Conservation (phyloP, 2,329 filamentous ascomycete genomes). For the Phoma herbarum region DNA sequence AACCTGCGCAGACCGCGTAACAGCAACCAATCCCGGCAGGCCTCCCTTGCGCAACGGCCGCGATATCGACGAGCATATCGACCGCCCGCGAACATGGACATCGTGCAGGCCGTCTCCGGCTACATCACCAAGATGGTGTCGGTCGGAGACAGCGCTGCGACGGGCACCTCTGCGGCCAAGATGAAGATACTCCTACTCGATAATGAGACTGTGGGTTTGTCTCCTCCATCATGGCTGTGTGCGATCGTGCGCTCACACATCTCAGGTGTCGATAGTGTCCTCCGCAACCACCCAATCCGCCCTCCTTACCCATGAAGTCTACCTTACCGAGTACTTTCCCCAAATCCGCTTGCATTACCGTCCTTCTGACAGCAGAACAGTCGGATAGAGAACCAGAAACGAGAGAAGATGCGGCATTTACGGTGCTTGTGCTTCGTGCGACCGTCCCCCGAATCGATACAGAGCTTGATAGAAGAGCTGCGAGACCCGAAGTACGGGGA, state of each 20-base stretch:
- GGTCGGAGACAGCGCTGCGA: constrained; percentile 74
- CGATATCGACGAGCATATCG: background rate
- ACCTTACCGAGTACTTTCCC: constrained; percentile 78
- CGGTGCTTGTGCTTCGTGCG: constrained; percentile 92
- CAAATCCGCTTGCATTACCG: constrained; percentile 9
- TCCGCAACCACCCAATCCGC: constrained; percentile 95
- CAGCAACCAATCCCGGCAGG: background rate
- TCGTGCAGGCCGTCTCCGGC: constrained; percentile 89
- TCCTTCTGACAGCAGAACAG: constrained; percentile 45
- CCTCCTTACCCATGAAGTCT: constrained; percentile 94
- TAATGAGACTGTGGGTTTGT: constrained; percentile 79
- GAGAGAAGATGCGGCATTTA: constrained; percentile 98
- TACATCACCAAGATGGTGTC: constrained; percentile 98
- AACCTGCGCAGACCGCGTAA: background rate
- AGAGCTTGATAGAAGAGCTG: constrained; percentile 92
- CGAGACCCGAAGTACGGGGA: constrained; percentile 97
- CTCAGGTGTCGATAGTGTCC: constrained; percentile 84
- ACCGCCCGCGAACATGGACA: constrained; percentile 72
- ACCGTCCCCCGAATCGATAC: constrained; percentile 90
- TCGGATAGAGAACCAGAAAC: constrained; percentile 84
- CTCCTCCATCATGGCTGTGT: constrained; percentile 40
- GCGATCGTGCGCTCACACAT: constrained; percentile 26
- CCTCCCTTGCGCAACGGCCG: background rate
- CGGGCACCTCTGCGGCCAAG: constrained; percentile 77
- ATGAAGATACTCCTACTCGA: constrained; percentile 99